Base-by-base conservation (phyloP, 129 eudicot genomes). In the Dittrichia graveolens region DNA sequence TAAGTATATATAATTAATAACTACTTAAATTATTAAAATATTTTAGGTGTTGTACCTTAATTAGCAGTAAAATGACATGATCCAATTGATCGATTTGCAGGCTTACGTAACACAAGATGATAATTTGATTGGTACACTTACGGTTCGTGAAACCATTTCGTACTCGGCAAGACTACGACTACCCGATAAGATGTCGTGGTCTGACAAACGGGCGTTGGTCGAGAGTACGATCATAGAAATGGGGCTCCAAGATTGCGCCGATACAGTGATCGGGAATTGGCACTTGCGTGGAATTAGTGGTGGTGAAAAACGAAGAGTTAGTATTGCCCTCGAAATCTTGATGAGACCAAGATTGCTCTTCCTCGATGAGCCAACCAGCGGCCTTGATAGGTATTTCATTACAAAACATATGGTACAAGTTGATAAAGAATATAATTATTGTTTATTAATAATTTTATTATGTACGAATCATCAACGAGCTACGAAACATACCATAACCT, bases 31-130 rank as follows among this genome's bases (percentile, higher is more conserved):
- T 24, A 24, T 24, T 24, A 24, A 24, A 24, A 24, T 24, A 24
- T 24, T 24, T 24, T 2, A 24, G 2, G 31, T 24, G 31, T 2
- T 0, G 31, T 24, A 24, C 0, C 2, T 24, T 24, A 24, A 24
- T 24, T 24, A 24, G 31, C 31, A 24, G 31, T 24, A 24, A 24
- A 24, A 24, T 24, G 31, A 24, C 1, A 0, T 24, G 31, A 24
- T 24, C n/a, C n/a, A 24, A 24, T 24, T 24, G n/a, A n/a, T 65
- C 46, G 16, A 59, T 16, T 62, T 52, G 49, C 88, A 95, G 99
- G 99, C 99, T 19, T 95, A 95, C 71, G 99, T 95, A 62, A 95
- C 99, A 8, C 99, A 95, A 86, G 99, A 95, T 46, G 99, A 95
- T 75, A 95, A 86, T 81, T 77, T 95, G 80, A 95, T 95, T n/a